phyloP scores from a whole-genome alignment of 345 rosid species.

The Citrus sinensis region DNA sequence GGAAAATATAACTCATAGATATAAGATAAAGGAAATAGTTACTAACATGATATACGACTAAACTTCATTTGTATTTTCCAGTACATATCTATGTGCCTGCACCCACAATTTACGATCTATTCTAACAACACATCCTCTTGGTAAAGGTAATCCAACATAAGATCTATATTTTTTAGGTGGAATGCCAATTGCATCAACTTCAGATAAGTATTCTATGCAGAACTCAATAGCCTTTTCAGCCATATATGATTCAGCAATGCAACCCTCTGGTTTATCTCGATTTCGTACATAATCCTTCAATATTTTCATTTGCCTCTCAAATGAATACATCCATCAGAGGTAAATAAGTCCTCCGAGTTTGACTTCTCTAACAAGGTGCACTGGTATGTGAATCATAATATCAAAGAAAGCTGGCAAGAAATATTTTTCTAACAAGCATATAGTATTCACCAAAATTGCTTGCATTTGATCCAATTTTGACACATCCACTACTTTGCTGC shows the following conservation, averaged over 20 bases:
- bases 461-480: not conserved
- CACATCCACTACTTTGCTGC: not conserved
- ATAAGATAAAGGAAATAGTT: too few relatives aligned
- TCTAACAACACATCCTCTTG: too few relatives aligned
- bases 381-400: not conserved
- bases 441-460: not conserved
- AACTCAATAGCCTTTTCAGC: not conserved
- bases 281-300: not conserved
- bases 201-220: not conserved
- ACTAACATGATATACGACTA: too few relatives aligned
- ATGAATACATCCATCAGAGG: not conserved
- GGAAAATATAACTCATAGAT: too few relatives aligned
- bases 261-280: not conserved
- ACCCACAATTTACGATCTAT: not conserved
- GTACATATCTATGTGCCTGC: not conserved
- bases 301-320: not conserved
- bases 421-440: not conserved
- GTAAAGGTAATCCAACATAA: not conserved
- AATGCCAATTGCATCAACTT: not conserved
- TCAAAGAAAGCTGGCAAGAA: not conserved
- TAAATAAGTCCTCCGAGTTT: not conserved
- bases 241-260: slow-evolving; percentile 7
- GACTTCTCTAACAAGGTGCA: not conserved
- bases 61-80: too few relatives aligned
- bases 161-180: not conserved